phyloP scores from a whole-genome alignment of 805 yeast genomes.

The Candida mattraensis region DNA sequence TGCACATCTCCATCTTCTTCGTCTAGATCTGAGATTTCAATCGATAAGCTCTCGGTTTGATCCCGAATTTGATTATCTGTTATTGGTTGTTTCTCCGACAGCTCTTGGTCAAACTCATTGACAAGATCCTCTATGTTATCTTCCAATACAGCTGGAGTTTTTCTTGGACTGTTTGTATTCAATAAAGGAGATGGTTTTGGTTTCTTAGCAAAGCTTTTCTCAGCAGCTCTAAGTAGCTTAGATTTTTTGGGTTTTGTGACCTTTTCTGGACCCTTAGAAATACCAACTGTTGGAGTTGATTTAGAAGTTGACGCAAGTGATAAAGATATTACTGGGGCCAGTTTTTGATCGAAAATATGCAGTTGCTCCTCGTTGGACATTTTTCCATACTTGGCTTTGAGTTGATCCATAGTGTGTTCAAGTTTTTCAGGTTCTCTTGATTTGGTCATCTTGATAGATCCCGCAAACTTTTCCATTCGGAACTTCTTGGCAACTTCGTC shows the following conservation, averaged over 20 bases:
- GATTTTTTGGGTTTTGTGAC: conserved; percentile 20
- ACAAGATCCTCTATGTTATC: conserved; percentile 26
- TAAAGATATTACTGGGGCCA: no score
- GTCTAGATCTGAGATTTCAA: conserved; percentile 29
- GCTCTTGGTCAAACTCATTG: conserved; percentile 27
- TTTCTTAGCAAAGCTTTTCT: conserved; percentile 14
- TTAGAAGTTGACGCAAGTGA: no score
- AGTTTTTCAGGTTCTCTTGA: conserved; percentile 31
- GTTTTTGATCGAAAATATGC: no score
- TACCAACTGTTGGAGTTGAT: conserved; percentile 9
- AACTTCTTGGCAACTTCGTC: conserved; percentile 28
- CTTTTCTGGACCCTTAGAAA: background rate
- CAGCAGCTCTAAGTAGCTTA: conserved; percentile 22
- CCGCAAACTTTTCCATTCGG: conserved; percentile 28
- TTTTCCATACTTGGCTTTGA: conserved; percentile 4
- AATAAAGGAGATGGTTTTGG: conserved; percentile 4
- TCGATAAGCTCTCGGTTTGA: conserved; percentile 22
- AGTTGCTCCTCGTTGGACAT: no score
- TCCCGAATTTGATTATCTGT: conserved; percentile 1
- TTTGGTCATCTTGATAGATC: conserved; percentile 31
- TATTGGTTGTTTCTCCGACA: conserved; percentile 8
- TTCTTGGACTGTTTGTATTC: background rate
- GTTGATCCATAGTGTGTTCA: conserved; percentile 11
- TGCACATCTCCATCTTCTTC: conserved; percentile 19
- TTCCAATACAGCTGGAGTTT: conserved; percentile 12